Base-by-base conservation (phyloP, 148 eudicot genomes). In the Vaccinium macrocarpon region DNA sequence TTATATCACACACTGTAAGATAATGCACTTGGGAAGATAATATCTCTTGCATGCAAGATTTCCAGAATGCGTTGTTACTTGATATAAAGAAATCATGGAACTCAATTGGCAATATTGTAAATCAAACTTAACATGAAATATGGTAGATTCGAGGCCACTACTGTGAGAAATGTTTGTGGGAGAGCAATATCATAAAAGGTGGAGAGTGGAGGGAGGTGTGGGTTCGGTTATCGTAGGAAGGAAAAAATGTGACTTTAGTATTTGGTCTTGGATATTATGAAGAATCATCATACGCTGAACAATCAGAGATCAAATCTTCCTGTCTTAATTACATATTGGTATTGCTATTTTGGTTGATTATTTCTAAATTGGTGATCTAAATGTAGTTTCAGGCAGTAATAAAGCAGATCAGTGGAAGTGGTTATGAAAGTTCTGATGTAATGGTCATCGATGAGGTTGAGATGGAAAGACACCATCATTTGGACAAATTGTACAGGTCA, bases 391-490 rank as follows among this genome's bases (percentile, higher is more conserved):
- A 96, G 99, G 98, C 99, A 87, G 99, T 96, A 14, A 96, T 96
- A 90, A 96, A 96, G 92, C 98, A 94, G 48, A 88, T 96, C 57
- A 89, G 98, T 84, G 93, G 90, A 78, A 85, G 89, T 86, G 98
- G 99, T 74, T 96, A 96, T 90, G 99, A 94, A 78, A 86, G 94
- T 85, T 96, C 99, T 61, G 97, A 89, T 68, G 89, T 84, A 23
- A 86, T 96, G 93, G 97, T 96, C 87, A 93, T 96, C 78, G 99
- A 96, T 86, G 98, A 96, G 88, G 87, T 92, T 82, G 99, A 96
- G 88, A 52, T 96, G 94, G 97, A 94, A 64, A 92, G 91, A 84
- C 98, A 96, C 90, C 95, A 89, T 49, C 98, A 93, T 51, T 85
- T 96, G 66, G 99, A 96, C 84, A 93, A 93, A 88, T 66, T 96